Evolutionary conservation across 768 basidiomycete genomes (phyloP), one percentile per base, ranked within the genome.

Genomic region (Naganishia kalamii): DNA sequence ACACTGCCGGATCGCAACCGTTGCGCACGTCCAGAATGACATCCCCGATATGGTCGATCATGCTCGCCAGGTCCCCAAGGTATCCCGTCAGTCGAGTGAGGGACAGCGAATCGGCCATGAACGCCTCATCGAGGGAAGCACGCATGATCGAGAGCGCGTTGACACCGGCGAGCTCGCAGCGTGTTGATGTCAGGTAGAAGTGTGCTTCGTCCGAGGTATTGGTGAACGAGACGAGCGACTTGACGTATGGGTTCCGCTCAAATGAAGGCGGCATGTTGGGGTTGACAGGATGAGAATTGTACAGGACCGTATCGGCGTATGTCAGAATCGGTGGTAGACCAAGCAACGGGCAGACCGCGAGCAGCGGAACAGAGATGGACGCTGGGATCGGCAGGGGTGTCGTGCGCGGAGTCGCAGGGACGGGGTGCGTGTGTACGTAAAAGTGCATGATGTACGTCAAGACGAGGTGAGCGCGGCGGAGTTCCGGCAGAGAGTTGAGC

Each of bases 221-320:
- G 0, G 93, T 92, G 80, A 96, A 94, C 4, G 73, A 75, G 15
- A 70, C 71, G 43, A 77, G 47, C 33, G 73, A 73, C 1, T 65
- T 61, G 41, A 71, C 70, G 46, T 83, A 83, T 57, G 92, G 80
- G 71, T 90, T 97, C 23, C 60, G 23, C 12, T 41, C 21, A 19
- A 65, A 48, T 33, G 72, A 66, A 6, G 72, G 70, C 11, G 71
- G 44, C 6, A 48, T 19, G 25, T 63, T n/a, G 3, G 74, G 71
- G 47, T 73, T 63, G 33, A 37, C n/a, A 7, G 77, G 71, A 25
- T 69, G 70, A 60, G 76, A 81, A 75, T 94, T 94, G 79, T 92
- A 96, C 29, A 96, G 83, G 8, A 96, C 92, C 30, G 87, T 87
- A 75, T 94, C 92, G 11, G 92, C 87, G 74, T 92, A 96, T 3